Conservation (phyloP, 2,329 filamentous ascomycete genomes). For the Aspergillus sp. region DNA sequence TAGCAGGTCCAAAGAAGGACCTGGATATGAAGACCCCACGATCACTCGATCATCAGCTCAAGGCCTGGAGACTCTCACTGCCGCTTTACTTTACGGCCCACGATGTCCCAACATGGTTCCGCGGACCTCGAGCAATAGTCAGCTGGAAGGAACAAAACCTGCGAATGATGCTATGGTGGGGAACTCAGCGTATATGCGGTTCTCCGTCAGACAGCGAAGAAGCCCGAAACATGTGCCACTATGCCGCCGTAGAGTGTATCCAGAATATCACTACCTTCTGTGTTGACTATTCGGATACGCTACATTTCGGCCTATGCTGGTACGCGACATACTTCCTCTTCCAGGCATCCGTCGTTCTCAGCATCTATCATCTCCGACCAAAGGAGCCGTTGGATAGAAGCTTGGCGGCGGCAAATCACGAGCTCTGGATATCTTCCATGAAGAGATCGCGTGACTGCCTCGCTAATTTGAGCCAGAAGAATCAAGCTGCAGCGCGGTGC, state of each 20-base stretch:
- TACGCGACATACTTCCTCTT: slow-evolving; percentile 29
- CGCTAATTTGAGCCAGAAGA: slow-evolving; percentile 10
- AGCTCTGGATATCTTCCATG: slow-evolving; percentile 17
- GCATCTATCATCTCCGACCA: slow-evolving; percentile 16
- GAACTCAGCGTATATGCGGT: slow-evolving; percentile 17
- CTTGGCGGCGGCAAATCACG: slow-evolving; percentile 4
- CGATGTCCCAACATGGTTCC: slow-evolving; percentile 22
- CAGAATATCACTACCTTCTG: slow-evolving; percentile 23
- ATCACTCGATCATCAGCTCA: slow-evolving; percentile 24
- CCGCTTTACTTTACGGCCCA: slow-evolving; percentile 20
- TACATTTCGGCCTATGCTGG: slow-evolving; percentile 23
- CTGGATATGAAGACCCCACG: slow-evolving; percentile 16
- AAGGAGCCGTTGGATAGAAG: background rate
- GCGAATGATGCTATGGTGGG: slow-evolving; percentile 27
- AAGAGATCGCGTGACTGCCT: slow-evolving; percentile 16
- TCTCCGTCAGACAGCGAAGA: slow-evolving; percentile 15
- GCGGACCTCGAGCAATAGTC: slow-evolving; percentile 22
- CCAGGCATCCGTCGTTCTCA: slow-evolving; percentile 24
- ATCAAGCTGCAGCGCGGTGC: slow-evolving; percentile 17
- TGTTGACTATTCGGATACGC: slow-evolving; percentile 4
- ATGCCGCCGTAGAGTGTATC: slow-evolving; percentile 20
- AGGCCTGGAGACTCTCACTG: slow-evolving; percentile 21
- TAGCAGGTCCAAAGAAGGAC: slow-evolving; percentile 11
- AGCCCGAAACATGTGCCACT: slow-evolving; percentile 22
- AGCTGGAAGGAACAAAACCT: slow-evolving; percentile 28